Percentiles rank a stretch among this genome's conserved stretches.
Conservation (phyloP, 495 filamentous ascomycete species). For the Annulohypoxylon stygium region DNA sequence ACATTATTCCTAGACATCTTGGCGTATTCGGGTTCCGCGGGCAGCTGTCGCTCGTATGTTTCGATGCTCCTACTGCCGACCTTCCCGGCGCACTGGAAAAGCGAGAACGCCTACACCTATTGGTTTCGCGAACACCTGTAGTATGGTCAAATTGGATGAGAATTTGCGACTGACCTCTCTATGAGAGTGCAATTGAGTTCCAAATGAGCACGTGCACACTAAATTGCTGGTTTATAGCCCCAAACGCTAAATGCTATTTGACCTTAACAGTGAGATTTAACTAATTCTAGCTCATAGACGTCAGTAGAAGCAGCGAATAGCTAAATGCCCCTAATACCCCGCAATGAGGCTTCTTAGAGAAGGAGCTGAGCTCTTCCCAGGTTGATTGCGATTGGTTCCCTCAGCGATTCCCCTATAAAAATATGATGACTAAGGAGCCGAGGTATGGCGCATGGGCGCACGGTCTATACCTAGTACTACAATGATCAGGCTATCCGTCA, state of each 20-base stretch:
- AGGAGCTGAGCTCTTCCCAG: neutral
- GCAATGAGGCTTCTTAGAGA: slow-evolving; percentile 1
- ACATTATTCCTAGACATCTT: neutral
- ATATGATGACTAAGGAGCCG: slow-evolving; percentile 1
- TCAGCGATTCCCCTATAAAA: too few species aligned
- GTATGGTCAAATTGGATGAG: neutral
- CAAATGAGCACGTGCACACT: neutral
- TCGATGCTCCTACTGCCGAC: neutral
- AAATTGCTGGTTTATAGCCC: too few species aligned
- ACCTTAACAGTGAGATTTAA: neutral
- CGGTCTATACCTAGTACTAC: neutral
- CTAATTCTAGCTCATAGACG: neutral
- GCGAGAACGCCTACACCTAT: neutral
- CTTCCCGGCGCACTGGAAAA: neutral
- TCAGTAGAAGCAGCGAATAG: neutral
- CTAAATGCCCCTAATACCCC: neutral
- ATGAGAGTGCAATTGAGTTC: neutral
- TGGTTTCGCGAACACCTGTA: neutral
- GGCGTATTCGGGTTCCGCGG: neutral
- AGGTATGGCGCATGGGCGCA: neutral
- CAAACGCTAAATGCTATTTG: too few species aligned
- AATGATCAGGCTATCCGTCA: neutral
- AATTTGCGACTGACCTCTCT: neutral
- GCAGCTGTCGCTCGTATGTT: neutral
- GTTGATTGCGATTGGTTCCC: neutral